Base-by-base conservation (phyloP, 2,329 filamentous ascomycete species). In the Trichoderma breve region DNA sequence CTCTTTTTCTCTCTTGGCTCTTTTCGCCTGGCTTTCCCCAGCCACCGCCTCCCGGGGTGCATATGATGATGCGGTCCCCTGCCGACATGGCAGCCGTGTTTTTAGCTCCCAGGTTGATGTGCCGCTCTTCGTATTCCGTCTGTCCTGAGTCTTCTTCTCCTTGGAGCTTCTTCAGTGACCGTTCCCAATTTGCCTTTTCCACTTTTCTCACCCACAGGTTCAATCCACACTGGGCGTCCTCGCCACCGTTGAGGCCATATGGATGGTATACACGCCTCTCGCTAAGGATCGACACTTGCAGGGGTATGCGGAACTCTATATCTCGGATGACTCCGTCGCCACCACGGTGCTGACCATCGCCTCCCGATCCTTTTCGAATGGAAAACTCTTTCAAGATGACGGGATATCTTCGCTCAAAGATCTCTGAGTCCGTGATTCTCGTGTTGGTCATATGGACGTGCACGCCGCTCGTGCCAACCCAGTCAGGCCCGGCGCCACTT, bases 141-240 rank as follows among this genome's bases (percentile, higher is more conserved):
- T 82, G 81, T 0, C 77, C 79, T 0, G 78, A 76, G 8, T 71
- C 71, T n/a, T 70, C 77, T 4, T 76, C 77, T 32, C 77, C 78
- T 43, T 83, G 81, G 47, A 86, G 77, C 71, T 80, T 76, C 74
- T 80, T 81, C 68, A 83, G 78, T 21, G 83, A 83, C 72, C 81
- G 80, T 80, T 86, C 84, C 79, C 84, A 85, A 76, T 84, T 84
- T 1, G 83, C 83, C 80, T 89, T 89, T 75, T 86, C 84, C 68
- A 95, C 91, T 73, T 88, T 91, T 8, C 93, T 86, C 36, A 97
- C 90, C 95, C 95, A 98, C 60, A 97, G 84, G 76, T 98, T 98
- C 73, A 95, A 83, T 0, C 95, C 95, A 65, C 92, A 91, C 76
- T 89, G 83, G 0, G 90, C 95, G 73, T 95, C 92, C 71, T 90